phyloP scores from a whole-genome alignment of 2,329 filamentous ascomycete species.

The Alternaria atra region DNA sequence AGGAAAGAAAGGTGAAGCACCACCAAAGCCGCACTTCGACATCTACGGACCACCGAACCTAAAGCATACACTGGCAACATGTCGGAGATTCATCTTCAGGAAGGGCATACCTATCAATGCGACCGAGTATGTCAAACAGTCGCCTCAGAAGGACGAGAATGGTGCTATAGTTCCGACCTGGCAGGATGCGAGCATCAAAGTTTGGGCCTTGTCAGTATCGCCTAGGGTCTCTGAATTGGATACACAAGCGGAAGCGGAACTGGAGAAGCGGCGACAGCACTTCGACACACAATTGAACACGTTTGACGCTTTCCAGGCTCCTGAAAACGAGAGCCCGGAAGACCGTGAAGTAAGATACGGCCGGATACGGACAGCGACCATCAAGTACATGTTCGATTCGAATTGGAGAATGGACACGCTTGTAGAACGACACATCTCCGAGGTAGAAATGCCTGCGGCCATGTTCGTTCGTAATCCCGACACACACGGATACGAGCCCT shows the following conservation, averaged over 20 bases:
- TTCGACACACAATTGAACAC: conserved; percentile 41
- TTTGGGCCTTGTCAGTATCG: conserved; percentile 80
- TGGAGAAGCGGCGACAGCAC: conserved; percentile 30
- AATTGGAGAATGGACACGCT: conserved; percentile 77
- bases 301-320: conserved; percentile 42
- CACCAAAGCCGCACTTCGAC: conserved; percentile 47
- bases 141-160: conserved; percentile 36
- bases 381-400: conserved; percentile 82
- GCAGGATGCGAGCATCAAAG: conserved; percentile 77
- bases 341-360: conserved; percentile 55
- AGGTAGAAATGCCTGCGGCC: conserved; percentile 73
- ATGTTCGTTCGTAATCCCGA: conserved; percentile 72
- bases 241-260: conserved; percentile 24
- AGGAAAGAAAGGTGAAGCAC: conserved; percentile 25
- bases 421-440: conserved; percentile 69
- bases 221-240: conserved; percentile 32
- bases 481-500: conserved; percentile 72
- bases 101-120: conserved; percentile 78
- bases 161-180: conserved; percentile 68
- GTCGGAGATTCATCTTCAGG: conserved; percentile 84
- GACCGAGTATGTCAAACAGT: conserved; percentile 66
- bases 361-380: conserved; percentile 66
- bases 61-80: conserved; percentile 80
- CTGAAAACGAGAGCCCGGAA: conserved; percentile 41
- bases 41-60: conserved; percentile 85